These are phyloP conservation scores for Microbotryum silenes-acaulis DNA, from an alignment of 1,284 basidiomycete species.

Conservation along the genomic window DNA sequence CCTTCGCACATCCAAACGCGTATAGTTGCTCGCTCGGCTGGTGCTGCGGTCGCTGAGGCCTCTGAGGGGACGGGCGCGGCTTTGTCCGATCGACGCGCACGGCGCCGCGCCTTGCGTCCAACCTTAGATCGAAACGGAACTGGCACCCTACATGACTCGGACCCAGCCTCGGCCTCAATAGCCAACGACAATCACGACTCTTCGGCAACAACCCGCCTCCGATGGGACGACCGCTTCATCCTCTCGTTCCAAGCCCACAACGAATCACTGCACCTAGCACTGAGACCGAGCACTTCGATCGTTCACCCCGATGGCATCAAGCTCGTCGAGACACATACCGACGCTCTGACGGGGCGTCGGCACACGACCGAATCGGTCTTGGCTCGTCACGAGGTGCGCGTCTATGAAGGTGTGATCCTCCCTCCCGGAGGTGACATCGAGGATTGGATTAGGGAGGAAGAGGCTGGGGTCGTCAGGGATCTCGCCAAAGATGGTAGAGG, in stretches of 20 bases:
- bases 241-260: slow-evolving; percentile 19
- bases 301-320: slow-evolving; percentile 31
- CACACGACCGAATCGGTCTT: slow-evolving; percentile 18
- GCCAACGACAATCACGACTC: no score
- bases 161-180: no score
- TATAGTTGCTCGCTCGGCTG: no score
- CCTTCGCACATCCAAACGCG: no score
- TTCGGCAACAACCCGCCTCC: no score
- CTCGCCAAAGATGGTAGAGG: not conserved
- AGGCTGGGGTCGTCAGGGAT: slow-evolving; percentile 19
- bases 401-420: slow-evolving; percentile 33
- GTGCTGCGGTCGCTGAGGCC: no score
- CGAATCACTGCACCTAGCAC: slow-evolving; percentile 26
- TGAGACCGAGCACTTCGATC: slow-evolving; percentile 30
- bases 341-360: slow-evolving; percentile 17
- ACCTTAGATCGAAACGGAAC: no score
- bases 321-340: slow-evolving; percentile 21
- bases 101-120: no score
- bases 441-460: slow-evolving; percentile 28
- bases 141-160: no score
- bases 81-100: no score
- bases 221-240: slow-evolving; percentile 28
- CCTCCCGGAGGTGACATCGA: slow-evolving; percentile 19
- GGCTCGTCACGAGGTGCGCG: slow-evolving; percentile 21
- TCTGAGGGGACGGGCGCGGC: no score